Base-by-base conservation (phyloP, 2,329 filamentous ascomycete genomes). In the Ophiocordyceps polyrhachis-furcata region DNA sequence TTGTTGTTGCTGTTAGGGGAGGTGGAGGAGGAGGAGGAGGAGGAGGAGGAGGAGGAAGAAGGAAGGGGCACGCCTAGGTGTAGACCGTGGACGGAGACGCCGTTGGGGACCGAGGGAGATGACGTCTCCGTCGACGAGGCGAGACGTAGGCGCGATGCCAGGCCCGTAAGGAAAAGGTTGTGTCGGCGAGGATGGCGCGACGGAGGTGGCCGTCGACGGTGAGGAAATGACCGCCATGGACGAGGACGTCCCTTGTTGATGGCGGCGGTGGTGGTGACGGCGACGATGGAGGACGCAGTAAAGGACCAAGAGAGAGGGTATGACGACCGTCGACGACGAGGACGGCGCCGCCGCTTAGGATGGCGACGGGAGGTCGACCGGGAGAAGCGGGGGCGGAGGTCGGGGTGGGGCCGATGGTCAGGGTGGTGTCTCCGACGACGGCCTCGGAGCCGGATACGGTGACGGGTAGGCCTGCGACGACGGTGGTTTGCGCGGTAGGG, bases 41-140 rank as follows among this genome's bases (percentile, higher is more conserved):
- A n/a, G n/a, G 13, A 6, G 31, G 31, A n/a, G 14, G 31, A 15
- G 31, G 14, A 6, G 12, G 31, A 13, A 15, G 31, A 28, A 25
- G 31, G 31, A 32, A 13, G 31, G 14, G 13, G 13, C 0, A 69
- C 70, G 17, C 70, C 70, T 0, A 73, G 46, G 0, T 63, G 67
- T 28, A 56, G 59, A 28, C 61, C 61, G 49, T 58, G 62, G 2
- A 67, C 53, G 2, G 61, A 50, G 6, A 73, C 52, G 19, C 66
- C 69, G n/a, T 0, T 54, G 55, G 3, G 70, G 65, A 0, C 67
- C 71, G 44, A 78, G 60, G 2, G 66, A 62, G 48, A 78, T 59
- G 5, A 66, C 68, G 38, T 73, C 69, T 15, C 69, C 70, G 46
- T 66, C 64, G 23, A 79, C 53, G 2, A 67, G 58, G 14, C 61